Conservation (phyloP, 805 yeast genomes). For the Groenewaldozyma tartarivorans region DNA sequence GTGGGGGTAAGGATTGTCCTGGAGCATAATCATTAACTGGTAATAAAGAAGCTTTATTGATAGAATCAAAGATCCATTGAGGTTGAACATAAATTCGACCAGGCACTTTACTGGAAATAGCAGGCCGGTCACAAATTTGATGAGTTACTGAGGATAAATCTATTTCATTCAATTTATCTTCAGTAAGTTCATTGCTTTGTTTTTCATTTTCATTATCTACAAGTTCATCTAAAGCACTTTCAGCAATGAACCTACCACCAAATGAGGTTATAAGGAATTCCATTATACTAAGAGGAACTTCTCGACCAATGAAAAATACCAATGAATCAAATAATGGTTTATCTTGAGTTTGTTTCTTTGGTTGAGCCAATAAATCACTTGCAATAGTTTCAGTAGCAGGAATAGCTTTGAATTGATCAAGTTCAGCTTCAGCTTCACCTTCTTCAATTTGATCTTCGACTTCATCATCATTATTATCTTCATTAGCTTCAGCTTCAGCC, state of each 20-base stretch:
- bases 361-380: conserved; percentile 50
- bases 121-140: conserved; percentile 91
- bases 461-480: conserved; percentile 19
- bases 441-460: conserved; percentile 31
- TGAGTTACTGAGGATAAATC: conserved; percentile 73
- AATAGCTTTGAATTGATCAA: conserved; percentile 65
- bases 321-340: conserved; percentile 61
- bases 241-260: conserved; percentile 82
- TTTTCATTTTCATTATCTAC: conserved; percentile 38
- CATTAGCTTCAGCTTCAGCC: conserved; percentile 27
- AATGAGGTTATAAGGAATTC: conserved; percentile 80
- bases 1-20: conserved; percentile 94
- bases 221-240: conserved; percentile 75
- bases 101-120: conserved; percentile 60
- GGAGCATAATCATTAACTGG: conserved; percentile 82
- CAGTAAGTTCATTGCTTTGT: conserved; percentile 28
- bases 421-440: conserved; percentile 46
- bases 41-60: conserved; percentile 66
- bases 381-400: conserved; percentile 40
- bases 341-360: conserved; percentile 31
- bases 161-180: conserved; percentile 30
- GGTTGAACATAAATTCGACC: conserved; percentile 95
- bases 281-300: conserved; percentile 83
- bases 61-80: conserved; percentile 92
- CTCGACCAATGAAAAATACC: conserved; percentile 85